These are phyloP conservation scores for Viola pubescens DNA, from an alignment of 441 rosid genomes.

Conservation along the genomic window DNA sequence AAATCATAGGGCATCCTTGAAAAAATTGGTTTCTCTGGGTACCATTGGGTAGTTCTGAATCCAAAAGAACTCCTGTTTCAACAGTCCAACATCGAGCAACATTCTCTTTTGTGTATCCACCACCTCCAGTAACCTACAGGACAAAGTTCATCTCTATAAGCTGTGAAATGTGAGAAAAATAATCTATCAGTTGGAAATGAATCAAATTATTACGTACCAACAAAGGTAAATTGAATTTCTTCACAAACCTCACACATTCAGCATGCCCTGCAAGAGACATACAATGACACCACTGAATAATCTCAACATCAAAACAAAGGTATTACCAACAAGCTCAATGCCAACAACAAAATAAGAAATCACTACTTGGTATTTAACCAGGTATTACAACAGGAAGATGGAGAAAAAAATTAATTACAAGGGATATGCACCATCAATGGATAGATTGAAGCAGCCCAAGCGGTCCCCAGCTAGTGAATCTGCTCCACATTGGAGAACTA, in stretches of 20 bases:
- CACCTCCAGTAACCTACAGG: constrained; percentile 95
- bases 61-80: constrained; percentile 89
- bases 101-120: constrained; percentile 96
- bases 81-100: constrained; percentile 99
- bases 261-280: constrained; percentile 68
- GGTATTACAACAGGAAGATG: background rate
- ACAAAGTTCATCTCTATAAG: constrained; percentile 7
- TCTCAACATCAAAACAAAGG: constrained; percentile 8
- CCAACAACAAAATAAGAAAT: constrained; percentile 9
- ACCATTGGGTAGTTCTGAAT: constrained; percentile 91
- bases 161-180: background rate
- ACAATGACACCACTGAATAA: background rate
- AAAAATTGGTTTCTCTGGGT: constrained; percentile 9
- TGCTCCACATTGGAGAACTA: constrained; percentile 98
- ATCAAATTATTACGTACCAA: constrained; percentile 49
- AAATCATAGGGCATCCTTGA: background rate
- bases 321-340: constrained; percentile 5
- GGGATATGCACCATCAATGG: constrained; percentile 83
- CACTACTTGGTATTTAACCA: constrained; percentile 4
- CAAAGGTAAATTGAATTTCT: constrained; percentile 83
- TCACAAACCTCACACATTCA: constrained; percentile 91
- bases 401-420: constrained; percentile 33
- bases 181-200: constrained; percentile 5
- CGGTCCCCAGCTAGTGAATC: constrained; percentile 99
- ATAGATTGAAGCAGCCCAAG: constrained; percentile 95